phyloP scores from a whole-genome alignment of 192 early-diverging fungal genomes.

The Coemansia erecta region DNA sequence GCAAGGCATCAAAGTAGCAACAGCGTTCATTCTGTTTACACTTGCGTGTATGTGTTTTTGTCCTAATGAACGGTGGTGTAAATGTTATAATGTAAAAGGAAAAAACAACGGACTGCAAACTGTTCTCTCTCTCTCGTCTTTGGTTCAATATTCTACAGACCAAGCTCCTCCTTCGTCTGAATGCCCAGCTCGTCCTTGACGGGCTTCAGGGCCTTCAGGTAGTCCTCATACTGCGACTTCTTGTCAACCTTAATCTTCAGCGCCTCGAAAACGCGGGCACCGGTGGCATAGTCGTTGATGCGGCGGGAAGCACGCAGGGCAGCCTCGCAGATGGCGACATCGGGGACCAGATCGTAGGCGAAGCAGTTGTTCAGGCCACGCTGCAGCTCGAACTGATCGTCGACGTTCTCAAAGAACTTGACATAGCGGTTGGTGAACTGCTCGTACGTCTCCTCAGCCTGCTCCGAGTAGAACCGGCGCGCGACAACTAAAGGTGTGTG shows the following conservation, averaged over 20 bases:
- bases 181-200: conserved; percentile 86
- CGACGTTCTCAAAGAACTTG: conserved; percentile 79
- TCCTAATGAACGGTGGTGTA: background rate
- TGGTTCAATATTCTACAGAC: conserved; percentile 51
- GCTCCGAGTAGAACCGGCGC: conserved; percentile 68
- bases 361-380: conserved; percentile 97
- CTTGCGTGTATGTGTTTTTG: too few relatives aligned
- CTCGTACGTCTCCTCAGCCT: conserved; percentile 75
- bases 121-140: background rate
- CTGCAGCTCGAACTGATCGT: conserved; percentile 97
- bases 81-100: background rate
- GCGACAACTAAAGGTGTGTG: conserved; percentile 34
- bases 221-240: conserved; percentile 83
- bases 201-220: conserved; percentile 84
- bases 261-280: conserved; percentile 92
- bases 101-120: background rate
- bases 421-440: conserved; percentile 75
- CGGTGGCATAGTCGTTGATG: conserved; percentile 92
- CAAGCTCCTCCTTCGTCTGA: conserved; percentile 84
- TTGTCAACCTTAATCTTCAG: conserved; percentile 86
- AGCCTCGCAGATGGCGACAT: conserved; percentile 82
- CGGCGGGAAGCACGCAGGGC: conserved; percentile 88
- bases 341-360: conserved; percentile 91
- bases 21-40: background rate
- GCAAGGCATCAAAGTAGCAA: conserved; percentile 8